phyloP scores from a whole-genome alignment of 768 basidiomycete species.

The Ramaria sp. region DNA sequence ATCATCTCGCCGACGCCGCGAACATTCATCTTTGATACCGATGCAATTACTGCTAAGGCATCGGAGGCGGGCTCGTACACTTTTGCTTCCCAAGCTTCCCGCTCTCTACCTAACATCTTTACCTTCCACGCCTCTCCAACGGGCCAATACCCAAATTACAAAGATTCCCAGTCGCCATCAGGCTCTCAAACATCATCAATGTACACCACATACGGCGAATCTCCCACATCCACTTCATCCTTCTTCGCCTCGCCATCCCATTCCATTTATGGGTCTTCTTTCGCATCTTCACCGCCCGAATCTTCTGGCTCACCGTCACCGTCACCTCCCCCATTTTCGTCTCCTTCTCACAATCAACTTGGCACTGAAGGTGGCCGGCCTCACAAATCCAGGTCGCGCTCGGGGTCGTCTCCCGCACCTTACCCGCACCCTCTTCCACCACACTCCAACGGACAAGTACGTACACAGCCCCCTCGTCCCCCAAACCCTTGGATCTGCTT shows the following conservation, averaged over 20 bases:
- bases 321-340: not conserved
- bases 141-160: conserved; percentile 1
- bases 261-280: conserved; percentile 7
- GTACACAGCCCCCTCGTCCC: conserved; percentile 9
- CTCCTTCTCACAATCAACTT: not conserved
- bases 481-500: conserved; percentile 11
- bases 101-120: conserved; percentile 10
- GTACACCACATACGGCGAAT: conserved; percentile 7
- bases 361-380: too few relatives aligned
- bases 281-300: conserved; percentile 7
- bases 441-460: conserved; percentile 10
- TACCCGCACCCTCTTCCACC: conserved; percentile 7
- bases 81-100: conserved; percentile 8
- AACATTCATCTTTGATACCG: conserved; percentile 6
- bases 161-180: not conserved
- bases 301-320: conserved; percentile 3
- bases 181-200: conserved; percentile 9
- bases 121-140: conserved; percentile 6
- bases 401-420: conserved; percentile 7
- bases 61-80: conserved; percentile 6
- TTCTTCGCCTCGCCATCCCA: conserved; percentile 7
- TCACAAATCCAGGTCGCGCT: not conserved
- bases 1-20: conserved; percentile 10
- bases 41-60: not conserved
- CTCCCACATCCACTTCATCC: not conserved